These are phyloP conservation scores for Gossypium rotundifolium DNA, from an alignment of 345 rosid genomes.

Conservation along the genomic window DNA sequence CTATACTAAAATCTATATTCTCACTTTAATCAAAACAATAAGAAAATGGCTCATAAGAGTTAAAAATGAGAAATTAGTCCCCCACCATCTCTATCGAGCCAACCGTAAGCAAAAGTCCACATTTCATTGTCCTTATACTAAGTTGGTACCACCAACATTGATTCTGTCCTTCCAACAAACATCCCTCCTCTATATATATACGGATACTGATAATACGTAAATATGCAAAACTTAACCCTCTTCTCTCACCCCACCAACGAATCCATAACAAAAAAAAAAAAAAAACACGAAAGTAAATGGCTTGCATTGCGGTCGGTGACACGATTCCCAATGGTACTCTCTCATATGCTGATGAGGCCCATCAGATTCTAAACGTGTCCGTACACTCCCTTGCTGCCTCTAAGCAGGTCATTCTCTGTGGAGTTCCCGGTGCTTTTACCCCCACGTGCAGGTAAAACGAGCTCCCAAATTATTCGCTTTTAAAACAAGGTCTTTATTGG, in stretches of 20 bases:
- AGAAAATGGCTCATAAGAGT: neutral
- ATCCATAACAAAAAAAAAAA: neutral
- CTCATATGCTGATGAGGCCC: neutral
- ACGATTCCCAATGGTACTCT: neutral
- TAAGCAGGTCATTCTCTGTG: neutral
- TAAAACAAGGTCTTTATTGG: too few relatives aligned
- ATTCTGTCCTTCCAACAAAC: neutral
- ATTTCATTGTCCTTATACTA: neutral
- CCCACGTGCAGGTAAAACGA: neutral
- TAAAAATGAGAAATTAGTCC: neutral
- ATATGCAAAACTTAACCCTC: neutral
- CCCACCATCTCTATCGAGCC: neutral
- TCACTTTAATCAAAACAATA: neutral
- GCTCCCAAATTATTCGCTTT: neutral
- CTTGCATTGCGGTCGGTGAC: neutral
- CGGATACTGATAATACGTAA: neutral
- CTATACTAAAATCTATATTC: neutral
- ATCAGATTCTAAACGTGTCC: conserved; percentile 5
- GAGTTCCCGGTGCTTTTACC: neutral
- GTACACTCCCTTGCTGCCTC: neutral
- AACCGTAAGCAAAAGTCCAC: neutral
- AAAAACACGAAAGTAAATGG: neutral
- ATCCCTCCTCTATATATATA: neutral
- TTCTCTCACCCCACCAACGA: neutral
- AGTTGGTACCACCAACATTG: neutral